phyloP scores from a whole-genome alignment of 169 alveolate genomes.

The Neospora caninum region DNA sequence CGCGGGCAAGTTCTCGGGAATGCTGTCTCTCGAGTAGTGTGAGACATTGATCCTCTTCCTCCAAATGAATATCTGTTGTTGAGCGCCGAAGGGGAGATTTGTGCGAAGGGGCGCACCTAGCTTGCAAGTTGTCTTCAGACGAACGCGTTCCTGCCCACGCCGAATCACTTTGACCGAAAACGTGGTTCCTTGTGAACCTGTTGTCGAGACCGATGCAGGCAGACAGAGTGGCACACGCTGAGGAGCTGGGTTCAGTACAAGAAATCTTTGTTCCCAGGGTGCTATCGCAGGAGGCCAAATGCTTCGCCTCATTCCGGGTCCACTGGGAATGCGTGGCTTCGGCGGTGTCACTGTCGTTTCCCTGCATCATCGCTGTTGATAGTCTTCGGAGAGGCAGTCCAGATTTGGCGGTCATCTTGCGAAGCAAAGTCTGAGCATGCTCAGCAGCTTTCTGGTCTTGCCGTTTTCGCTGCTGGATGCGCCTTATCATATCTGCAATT shows the following conservation, averaged over 20 bases:
- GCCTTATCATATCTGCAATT: neutral
- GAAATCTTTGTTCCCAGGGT: neutral
- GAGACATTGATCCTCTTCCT: neutral
- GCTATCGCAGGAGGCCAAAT: neutral
- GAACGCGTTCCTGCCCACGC: neutral
- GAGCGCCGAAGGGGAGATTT: neutral
- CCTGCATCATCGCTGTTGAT: neutral
- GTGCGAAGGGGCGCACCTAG: no score
- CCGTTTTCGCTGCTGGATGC: neutral
- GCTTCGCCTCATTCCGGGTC: neutral
- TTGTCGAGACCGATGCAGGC: neutral
- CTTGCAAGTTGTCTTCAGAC: no score
- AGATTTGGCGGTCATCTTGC: neutral
- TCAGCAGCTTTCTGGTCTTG: constrained; percentile 6
- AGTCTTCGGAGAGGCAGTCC: neutral
- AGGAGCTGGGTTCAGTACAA: neutral
- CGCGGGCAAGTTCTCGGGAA: constrained; percentile 32
- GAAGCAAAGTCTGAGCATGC: neutral
- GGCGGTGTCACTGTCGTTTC: neutral
- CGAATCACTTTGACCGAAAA: neutral
- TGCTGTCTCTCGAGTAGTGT: neutral
- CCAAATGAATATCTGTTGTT: neutral
- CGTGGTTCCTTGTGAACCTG: neutral
- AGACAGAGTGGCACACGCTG: neutral
- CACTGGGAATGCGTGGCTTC: neutral